Evolutionary conservation across 2,329 filamentous ascomycete species (phyloP), one percentile per base, ranked within the genome.

Genomic region (Tolypocladium tropicale): DNA sequence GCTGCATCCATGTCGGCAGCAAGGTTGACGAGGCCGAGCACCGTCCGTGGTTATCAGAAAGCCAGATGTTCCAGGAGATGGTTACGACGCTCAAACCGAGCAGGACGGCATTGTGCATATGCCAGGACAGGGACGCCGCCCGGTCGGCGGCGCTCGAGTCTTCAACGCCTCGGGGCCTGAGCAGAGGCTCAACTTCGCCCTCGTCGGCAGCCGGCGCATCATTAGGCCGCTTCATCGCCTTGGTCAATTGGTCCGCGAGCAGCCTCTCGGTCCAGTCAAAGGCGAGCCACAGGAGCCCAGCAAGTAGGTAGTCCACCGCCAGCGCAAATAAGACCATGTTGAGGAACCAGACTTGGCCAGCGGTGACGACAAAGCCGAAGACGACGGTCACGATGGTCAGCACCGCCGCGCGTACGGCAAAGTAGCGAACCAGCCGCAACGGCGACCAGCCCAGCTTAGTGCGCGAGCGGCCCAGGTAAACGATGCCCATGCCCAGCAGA

Each of bases 31-130:
- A 49, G 5, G 52, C 54, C 5, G 60, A 54, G 54, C 75, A 77
- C 58, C 69, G 65, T 25, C 73, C 75, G 41, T 68, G 63, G 16
- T 66, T 69, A 0, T 70, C 69, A 2, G 75, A 76, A 1, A 77
- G 62, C 75, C 74, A 76, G 25, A 74, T 67, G 55, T 78, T 78
- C 75, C 75, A 78, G 64, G 68, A 74, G 23, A 76, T 76, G 2
- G 74, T 68, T 6, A 76, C 59, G 1, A 68, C 36, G 7, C 64
- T 64, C 14, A 76, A 57, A 1, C 59, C 60, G 3, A 72, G 53
- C 6, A 78, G 64, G 11, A 70, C 11, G 2, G 54, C 56, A 56
- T 77, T 78, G 59, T 75, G 72, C 0, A 69, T 10, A 41, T 74
- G 72, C 73, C 73, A 76, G 1, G 75, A 74, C 0, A 73, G 6